A percentile compares a stretch with the other conserved stretches of the same genome.
phyloP scores from a whole-genome alignment of 495 filamentous ascomycete genomes.

The Parmelia sp. region DNA sequence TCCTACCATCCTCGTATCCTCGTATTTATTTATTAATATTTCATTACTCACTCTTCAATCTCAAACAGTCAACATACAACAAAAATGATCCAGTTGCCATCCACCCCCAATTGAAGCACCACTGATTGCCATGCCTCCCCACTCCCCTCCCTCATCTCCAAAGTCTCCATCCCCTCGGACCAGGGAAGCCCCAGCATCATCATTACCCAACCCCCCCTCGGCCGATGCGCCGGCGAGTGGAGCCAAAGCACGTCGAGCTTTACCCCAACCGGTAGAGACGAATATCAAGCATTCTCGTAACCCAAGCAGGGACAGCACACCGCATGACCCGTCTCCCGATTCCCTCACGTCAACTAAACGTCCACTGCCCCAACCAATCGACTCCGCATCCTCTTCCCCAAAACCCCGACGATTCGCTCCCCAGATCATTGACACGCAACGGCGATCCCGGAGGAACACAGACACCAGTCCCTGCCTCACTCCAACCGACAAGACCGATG shows the following conservation, averaged over 20 bases:
- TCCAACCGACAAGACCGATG: slow-evolving; percentile 37
- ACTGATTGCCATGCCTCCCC: slow-evolving; percentile 8
- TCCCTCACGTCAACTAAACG: slow-evolving; percentile 9
- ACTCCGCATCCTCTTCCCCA: slow-evolving; percentile 13
- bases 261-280: slow-evolving; percentile 27
- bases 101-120: not conserved
- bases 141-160: slow-evolving; percentile 15
- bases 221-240: not conserved
- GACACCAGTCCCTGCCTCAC: slow-evolving; percentile 26
- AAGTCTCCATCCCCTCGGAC: slow-evolving; percentile 22
- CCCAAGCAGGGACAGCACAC: slow-evolving; percentile 24
- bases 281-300: slow-evolving; percentile 31
- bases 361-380: slow-evolving; percentile 23
- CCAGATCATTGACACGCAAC: slow-evolving; percentile 52
- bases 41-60: too few relatives aligned
- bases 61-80: too few relatives aligned
- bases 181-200: slow-evolving; percentile 13
- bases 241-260: slow-evolving; percentile 7
- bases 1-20: too few relatives aligned
- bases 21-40: too few relatives aligned
- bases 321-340: slow-evolving; percentile 14
- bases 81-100: too few relatives aligned
- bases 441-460: slow-evolving; percentile 41
- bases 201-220: not conserved
- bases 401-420: slow-evolving; percentile 46